These are phyloP conservation scores for Leucocoprinus birnbaumii DNA, from an alignment of 768 basidiomycete species.

Conservation along the genomic window DNA sequence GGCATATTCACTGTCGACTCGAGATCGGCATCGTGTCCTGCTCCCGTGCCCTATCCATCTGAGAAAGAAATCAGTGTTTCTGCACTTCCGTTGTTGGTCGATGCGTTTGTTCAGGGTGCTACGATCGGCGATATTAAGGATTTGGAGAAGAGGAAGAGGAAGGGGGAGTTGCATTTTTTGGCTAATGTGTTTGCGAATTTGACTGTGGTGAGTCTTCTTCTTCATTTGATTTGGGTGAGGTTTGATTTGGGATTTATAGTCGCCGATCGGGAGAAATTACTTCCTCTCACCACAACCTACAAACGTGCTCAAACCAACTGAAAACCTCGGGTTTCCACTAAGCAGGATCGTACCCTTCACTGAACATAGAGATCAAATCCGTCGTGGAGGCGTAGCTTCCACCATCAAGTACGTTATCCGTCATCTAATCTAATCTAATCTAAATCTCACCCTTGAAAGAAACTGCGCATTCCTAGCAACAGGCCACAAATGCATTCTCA, in stretches of 20 bases:
- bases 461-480: slow-evolving; percentile 74
- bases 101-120: slow-evolving; percentile 83
- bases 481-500: slow-evolving; percentile 70
- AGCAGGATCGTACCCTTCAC: slow-evolving; percentile 83
- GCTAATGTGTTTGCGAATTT: slow-evolving; percentile 94
- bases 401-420: slow-evolving; percentile 74
- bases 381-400: slow-evolving; percentile 84
- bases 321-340: slow-evolving; percentile 71
- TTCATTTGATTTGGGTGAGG: background rate
- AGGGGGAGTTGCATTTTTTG: slow-evolving; percentile 86
- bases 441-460: slow-evolving; percentile 33
- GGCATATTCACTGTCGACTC: slow-evolving; percentile 74
- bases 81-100: slow-evolving; percentile 81
- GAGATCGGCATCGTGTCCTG: slow-evolving; percentile 73
- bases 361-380: slow-evolving; percentile 83
- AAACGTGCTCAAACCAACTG: slow-evolving; percentile 41
- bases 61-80: slow-evolving; percentile 49
- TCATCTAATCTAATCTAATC: slow-evolving; percentile 1
- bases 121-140: slow-evolving; percentile 47
- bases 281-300: slow-evolving; percentile 69
- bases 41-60: slow-evolving; percentile 69
- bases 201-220: slow-evolving; percentile 54
- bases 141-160: slow-evolving; percentile 48
- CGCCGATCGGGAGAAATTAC: slow-evolving; percentile 72
- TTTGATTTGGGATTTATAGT: slow-evolving; percentile 37